Conservation (phyloP, 2,329 filamentous ascomycete species). For the Xylariaceae sp. region DNA sequence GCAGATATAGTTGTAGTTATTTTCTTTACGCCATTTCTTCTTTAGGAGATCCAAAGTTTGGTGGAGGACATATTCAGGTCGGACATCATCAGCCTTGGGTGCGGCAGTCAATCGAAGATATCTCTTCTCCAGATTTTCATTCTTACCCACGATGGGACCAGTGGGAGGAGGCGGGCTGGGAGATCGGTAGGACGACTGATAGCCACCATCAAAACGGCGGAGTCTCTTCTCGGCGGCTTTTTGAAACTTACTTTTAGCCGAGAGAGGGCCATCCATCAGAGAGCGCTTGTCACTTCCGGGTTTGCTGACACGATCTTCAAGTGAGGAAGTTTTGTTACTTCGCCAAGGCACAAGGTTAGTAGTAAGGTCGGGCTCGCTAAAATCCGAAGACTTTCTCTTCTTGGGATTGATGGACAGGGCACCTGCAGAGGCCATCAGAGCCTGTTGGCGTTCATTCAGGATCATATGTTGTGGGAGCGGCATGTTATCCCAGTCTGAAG, state of each 20-base stretch:
- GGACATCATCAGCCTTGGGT: constrained; percentile 83
- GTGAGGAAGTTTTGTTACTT: constrained; percentile 55
- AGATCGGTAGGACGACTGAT: constrained; percentile 52
- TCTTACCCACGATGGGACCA: constrained; percentile 81
- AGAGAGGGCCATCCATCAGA: constrained; percentile 39
- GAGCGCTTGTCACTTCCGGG: constrained; percentile 45
- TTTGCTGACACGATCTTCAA: constrained; percentile 75
- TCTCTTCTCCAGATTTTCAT: constrained; percentile 80
- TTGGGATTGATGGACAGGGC: constrained; percentile 42
- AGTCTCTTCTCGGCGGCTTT: constrained; percentile 83
- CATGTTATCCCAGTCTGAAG: constrained; percentile 77
- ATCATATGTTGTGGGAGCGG: constrained; percentile 84
- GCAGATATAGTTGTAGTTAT: constrained; percentile 96
- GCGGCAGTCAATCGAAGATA: constrained; percentile 91
- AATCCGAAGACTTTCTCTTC: constrained; percentile 79
- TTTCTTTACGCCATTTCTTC: constrained; percentile 89
- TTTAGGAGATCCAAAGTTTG: constrained; percentile 85
- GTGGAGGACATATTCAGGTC: constrained; percentile 73
- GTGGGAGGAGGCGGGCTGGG: constrained; percentile 54
- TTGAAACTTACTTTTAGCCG: constrained; percentile 78
- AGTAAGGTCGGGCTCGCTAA: constrained; percentile 47
- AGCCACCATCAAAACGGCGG: constrained; percentile 74
- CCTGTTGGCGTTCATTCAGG: constrained; percentile 60
- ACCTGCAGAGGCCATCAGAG: constrained; percentile 35
- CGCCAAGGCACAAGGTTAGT: constrained; percentile 66